Conservation (phyloP, 129 eudicot species). For the Saussurea involucrata region DNA sequence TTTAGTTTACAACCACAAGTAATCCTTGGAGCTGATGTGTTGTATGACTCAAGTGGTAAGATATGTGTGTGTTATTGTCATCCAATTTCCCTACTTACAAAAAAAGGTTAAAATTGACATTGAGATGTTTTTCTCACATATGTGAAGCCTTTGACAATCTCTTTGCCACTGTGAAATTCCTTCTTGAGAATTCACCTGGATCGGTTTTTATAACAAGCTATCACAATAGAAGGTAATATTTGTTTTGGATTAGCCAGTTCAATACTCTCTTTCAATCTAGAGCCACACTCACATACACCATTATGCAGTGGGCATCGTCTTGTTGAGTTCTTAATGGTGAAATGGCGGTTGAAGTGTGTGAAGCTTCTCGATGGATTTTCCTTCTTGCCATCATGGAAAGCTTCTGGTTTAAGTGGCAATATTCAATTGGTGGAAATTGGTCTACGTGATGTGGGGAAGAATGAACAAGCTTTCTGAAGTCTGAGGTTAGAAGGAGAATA, state of each 20-base stretch:
- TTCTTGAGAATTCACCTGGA: slow-evolving; percentile 65
- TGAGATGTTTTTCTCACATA: slow-evolving; percentile 4
- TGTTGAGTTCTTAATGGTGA: slow-evolving; percentile 85
- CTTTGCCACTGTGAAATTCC: slow-evolving; percentile 77
- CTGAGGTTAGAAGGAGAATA: not conserved
- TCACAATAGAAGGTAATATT: slow-evolving; percentile 79
- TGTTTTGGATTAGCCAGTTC: not conserved
- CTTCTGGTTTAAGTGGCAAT: slow-evolving; percentile 75
- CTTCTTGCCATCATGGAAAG: slow-evolving; percentile 72
- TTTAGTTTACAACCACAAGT: slow-evolving; percentile 62
- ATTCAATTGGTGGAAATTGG: slow-evolving; percentile 86
- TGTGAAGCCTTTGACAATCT: slow-evolving; percentile 78
- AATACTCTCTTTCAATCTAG: not conserved
- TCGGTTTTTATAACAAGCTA: slow-evolving; percentile 88
- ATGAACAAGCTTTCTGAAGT: slow-evolving; percentile 16
- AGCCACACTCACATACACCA: not conserved
- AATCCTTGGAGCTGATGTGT: slow-evolving; percentile 94
- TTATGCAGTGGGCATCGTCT: slow-evolving; percentile 88
- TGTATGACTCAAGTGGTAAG: slow-evolving; percentile 83
- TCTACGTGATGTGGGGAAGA: slow-evolving; percentile 29
- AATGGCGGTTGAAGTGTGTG: slow-evolving; percentile 80
- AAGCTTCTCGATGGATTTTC: slow-evolving; percentile 87
- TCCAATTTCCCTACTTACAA: slow-evolving; percentile 4
- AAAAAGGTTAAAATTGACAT: slow-evolving; percentile 1
- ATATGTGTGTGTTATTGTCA: slow-evolving; percentile 7